Evolutionary conservation across 2,329 filamentous ascomycete genomes (phyloP), one percentile per base, ranked within the genome.

Genomic region (Thelonectria olida): DNA sequence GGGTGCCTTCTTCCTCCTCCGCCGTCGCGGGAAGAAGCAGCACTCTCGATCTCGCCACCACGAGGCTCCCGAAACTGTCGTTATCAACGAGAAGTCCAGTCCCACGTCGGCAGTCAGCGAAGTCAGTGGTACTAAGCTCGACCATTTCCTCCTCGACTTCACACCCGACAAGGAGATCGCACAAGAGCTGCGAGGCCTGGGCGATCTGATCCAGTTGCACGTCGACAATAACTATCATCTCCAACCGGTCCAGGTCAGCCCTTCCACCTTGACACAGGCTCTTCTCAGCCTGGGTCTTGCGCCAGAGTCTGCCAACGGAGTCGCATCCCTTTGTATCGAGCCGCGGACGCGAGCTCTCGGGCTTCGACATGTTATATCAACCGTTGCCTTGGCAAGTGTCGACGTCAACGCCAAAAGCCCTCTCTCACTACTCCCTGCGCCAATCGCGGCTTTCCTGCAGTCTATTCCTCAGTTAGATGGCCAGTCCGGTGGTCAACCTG

Each of bases 181-280:
- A 3, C 42, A 60, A 4, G 77, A 79, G 45, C 61, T 81, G 5
- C 63, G 69, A 4, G 70, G 75, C 0, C 57, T 81, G 3, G 70
- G 71, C 2, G 68, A 74, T 5, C 72, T 80, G 5, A 73, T 82
- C 9, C 71, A 75, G 25, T 72, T 77, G 38, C 80, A 82, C 60
- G 75, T 80, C 38, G 74, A 80, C 53, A 75, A 69, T 51, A 66
- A 80, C 51, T 82, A 81, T 50, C 77, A 79, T 54, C 44, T 64
- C 0, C 59, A 72, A 0, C 69, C 70, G 1, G 59, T 76, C 6
- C 13, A 13, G 0, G 39, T 45, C 5, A 67, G 64, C 56, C 8
- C 50, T 1, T 54, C 58, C 12, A 45, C 56, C 3, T 66, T 79
- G 7, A 64, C 19, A 38, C 69, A 20, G 48, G 57, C 60, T 2